Conservation (phyloP, 139 green algal species). For the Picocystis salinarum region DNA sequence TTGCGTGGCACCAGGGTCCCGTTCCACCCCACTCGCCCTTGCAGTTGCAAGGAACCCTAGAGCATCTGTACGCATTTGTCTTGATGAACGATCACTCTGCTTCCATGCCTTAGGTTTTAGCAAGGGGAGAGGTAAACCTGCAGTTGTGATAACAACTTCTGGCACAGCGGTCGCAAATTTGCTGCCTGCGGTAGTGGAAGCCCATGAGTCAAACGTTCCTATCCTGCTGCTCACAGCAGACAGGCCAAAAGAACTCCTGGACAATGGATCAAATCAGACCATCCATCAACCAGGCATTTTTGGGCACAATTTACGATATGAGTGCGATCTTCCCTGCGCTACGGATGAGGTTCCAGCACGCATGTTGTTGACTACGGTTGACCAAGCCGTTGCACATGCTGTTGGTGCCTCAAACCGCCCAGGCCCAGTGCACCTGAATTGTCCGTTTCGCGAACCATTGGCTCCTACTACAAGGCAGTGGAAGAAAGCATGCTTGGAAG, state of each 20-base stretch:
- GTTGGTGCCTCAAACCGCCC: slow-evolving; percentile 4
- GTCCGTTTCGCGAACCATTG: slow-evolving; percentile 83
- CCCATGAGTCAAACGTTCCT: slow-evolving; percentile 45
- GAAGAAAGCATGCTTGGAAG: slow-evolving; percentile 20
- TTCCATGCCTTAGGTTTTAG: slow-evolving; percentile 81
- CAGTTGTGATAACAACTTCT: slow-evolving; percentile 51
- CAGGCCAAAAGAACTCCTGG: slow-evolving; percentile 67
- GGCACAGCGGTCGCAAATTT: slow-evolving; percentile 96
- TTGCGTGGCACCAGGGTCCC: slow-evolving; percentile 77
- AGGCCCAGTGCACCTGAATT: slow-evolving; percentile 90
- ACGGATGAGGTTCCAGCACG: slow-evolving; percentile 24
- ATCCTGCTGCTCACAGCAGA: slow-evolving; percentile 87
- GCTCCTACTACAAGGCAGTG: slow-evolving; percentile 28
- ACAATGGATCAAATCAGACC: slow-evolving; percentile 86
- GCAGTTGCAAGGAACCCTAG: slow-evolving; percentile 61
- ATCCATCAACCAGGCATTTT: slow-evolving; percentile 86
- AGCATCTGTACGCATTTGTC: slow-evolving; percentile 50
- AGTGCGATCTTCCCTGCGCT: slow-evolving; percentile 52
- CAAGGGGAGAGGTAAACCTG: slow-evolving; percentile 16
- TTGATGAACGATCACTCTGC: slow-evolving; percentile 90
- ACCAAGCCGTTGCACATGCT: slow-evolving; percentile 28
- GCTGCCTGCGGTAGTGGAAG: slow-evolving; percentile 84
- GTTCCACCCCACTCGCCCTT: slow-evolving; percentile 72
- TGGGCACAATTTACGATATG: slow-evolving; percentile 58
- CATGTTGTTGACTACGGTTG: slow-evolving; percentile 39